phyloP scores from a whole-genome alignment of 257 asterid species.

The Petunia secreta region DNA sequence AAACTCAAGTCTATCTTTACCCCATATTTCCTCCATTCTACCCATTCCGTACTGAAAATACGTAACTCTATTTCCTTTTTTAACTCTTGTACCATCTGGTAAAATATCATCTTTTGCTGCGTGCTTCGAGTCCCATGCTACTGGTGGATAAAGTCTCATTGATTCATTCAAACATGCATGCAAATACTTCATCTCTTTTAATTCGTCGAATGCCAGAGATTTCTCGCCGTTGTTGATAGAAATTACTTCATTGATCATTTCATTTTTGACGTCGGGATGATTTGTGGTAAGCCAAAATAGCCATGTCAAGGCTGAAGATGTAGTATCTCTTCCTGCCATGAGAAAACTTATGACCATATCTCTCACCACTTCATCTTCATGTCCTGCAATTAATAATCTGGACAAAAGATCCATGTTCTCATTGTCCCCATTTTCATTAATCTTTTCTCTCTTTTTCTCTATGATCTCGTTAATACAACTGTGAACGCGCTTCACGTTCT shows the following conservation, averaged over 20 bases:
- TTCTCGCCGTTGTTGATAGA: neutral
- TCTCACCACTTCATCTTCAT: no score
- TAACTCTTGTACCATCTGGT: constrained; percentile 62
- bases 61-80: no score
- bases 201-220: neutral
- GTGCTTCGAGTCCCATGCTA: constrained; percentile 61
- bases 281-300: constrained; percentile 21
- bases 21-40: no score
- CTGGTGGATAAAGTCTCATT: constrained; percentile 94
- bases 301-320: neutral
- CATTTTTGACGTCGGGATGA: accelerated
- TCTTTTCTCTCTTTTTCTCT: no score
- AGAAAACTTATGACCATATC: constrained; percentile 32
- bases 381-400: no score
- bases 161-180: constrained; percentile 75
- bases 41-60: no score
- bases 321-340: no score
- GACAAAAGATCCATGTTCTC: no score
- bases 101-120: constrained; percentile 48
- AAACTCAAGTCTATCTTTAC: no score
- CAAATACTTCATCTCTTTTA: constrained; percentile 50
- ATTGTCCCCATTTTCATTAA: no score
- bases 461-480: no score
- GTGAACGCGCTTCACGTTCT: constrained; percentile 51
- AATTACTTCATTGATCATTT: neutral